Evolutionary conservation across 805 yeast genomes (phyloP), one percentile per base, ranked within the genome.

Genomic region (Metschnikowia continentalis): DNA sequence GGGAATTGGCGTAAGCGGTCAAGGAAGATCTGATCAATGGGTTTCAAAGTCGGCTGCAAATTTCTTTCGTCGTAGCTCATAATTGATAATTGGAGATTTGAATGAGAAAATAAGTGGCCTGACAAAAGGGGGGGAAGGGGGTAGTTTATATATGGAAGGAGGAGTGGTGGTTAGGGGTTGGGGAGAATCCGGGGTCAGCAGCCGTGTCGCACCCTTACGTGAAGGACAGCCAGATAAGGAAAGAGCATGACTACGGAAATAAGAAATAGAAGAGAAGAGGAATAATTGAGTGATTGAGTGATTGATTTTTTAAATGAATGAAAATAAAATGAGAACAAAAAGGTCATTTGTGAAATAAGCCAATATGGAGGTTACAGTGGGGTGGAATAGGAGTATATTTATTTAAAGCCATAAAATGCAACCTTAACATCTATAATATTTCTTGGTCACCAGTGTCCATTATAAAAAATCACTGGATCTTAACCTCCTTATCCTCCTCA

Each of bases 1-100:
- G 81, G 80, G 74, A 90, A 90, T 59, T 86, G 95, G 41, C 90
- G 76, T 54, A 90, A 71, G 42, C 96, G 76, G 60, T 81, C 78
- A 56, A 82, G 85, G 63, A 84, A 90, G 50, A 90, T 78, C 37
- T 80, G 76, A 62, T 88, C 90, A 41, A 89, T 81, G 55, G 90
- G 90, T 62, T 87, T 86, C 59, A 88, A 84, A 39, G 79, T 81
- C 3, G 96, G 96, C 54, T 74, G 78, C 48, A 61, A 52, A 50
- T 64, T 64, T 36, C 49, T 49, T 54, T 62, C 52, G 36, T 55
- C 55, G 57, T 58, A 59, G 41, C 57, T 45, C 60, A 55, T 55
- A 32, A 32, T 44, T 2, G 15, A 26, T 8, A 10, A 8, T 10
- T 26, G 14, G 35, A 5, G 22, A 22, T 8, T 15, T 15, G 43